Conservation (phyloP, 805 yeast species). For the Yamadazyma sp. region DNA sequence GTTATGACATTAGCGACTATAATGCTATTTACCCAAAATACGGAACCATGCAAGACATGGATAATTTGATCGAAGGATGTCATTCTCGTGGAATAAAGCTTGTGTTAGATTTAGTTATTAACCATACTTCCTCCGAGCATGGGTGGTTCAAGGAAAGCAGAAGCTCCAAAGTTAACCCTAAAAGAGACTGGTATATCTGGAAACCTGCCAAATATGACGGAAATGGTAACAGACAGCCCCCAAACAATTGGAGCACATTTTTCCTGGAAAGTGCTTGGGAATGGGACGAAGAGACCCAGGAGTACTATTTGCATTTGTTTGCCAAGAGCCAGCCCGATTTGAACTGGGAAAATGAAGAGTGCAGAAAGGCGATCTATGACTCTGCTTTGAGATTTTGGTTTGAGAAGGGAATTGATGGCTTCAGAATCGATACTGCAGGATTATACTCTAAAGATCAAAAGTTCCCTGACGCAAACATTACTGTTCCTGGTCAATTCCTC, state of each 20-base stretch:
- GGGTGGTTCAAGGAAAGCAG: conserved; percentile 59
- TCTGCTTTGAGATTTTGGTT: conserved; percentile 54
- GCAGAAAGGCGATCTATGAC: conserved; percentile 41
- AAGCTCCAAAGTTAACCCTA: conserved; percentile 49
- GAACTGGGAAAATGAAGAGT: conserved; percentile 56
- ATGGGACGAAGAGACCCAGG: conserved; percentile 52
- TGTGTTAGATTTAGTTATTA: conserved; percentile 56
- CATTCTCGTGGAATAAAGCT: conserved; percentile 53
- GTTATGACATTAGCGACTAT: conserved; percentile 59
- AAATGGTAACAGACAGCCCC: conserved; percentile 52
- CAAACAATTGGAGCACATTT: conserved; percentile 55
- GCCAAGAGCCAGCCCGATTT: conserved; percentile 58
- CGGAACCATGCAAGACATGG: conserved; percentile 56
- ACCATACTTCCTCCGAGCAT: conserved; percentile 58
- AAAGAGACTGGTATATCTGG: conserved; percentile 66
- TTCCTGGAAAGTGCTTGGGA: conserved; percentile 60
- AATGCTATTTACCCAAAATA: conserved; percentile 50
- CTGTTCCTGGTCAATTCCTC: conserved; percentile 37
- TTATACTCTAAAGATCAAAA: conserved; percentile 49
- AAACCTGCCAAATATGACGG: conserved; percentile 47
- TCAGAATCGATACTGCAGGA: conserved; percentile 57
- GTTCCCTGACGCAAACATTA: conserved; percentile 50
- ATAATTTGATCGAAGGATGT: conserved; percentile 44
- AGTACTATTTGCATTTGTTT: conserved; percentile 55
- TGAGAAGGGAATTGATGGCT: conserved; percentile 57